Percentiles rank a stretch among this genome's conserved stretches.
phyloP scores from a whole-genome alignment of 352 stramenopile genomes.

The Phytopythium mirpurense region DNA sequence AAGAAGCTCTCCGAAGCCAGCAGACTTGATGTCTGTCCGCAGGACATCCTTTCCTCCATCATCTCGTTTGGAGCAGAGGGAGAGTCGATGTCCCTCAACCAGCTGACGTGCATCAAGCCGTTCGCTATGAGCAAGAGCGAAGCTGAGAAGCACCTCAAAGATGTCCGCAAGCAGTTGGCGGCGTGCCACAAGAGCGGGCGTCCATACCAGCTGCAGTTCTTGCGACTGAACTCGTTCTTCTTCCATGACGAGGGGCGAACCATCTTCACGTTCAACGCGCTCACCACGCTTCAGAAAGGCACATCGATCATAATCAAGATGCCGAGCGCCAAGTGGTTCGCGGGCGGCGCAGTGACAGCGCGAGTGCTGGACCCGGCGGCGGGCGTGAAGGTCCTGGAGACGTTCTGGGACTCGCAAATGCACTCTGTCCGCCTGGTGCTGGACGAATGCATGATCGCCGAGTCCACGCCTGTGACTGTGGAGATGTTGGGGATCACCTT shows the following conservation, averaged over 20 bases:
- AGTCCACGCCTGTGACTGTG: slow-evolving; percentile 20
- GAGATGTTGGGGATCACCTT: slow-evolving; percentile 27
- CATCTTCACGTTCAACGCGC: slow-evolving; percentile 28
- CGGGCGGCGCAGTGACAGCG: slow-evolving; percentile 16
- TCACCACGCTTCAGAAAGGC: slow-evolving; percentile 21
- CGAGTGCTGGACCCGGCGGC: slow-evolving; percentile 19
- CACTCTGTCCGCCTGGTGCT: slow-evolving; percentile 33
- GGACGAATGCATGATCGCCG: slow-evolving; percentile 22
- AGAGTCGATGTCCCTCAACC: slow-evolving; percentile 19
- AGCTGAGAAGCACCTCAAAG: slow-evolving; percentile 21
- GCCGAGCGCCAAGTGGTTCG: slow-evolving; percentile 39
- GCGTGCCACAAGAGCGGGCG: slow-evolving; percentile 26
- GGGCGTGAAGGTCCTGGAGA: slow-evolving; percentile 24
- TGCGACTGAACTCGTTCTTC: slow-evolving; percentile 50
- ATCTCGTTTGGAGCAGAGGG: slow-evolving; percentile 20
- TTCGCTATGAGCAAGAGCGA: slow-evolving; percentile 27
- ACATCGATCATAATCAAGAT: slow-evolving; percentile 35
- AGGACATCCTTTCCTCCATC: slow-evolving; percentile 45
- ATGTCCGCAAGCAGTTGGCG: slow-evolving; percentile 20
- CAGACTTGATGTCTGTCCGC: slow-evolving; percentile 5
- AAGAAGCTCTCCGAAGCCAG: slow-evolving; percentile 21
- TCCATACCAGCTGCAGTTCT: slow-evolving; percentile 48
- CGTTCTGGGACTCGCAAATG: slow-evolving; percentile 43
- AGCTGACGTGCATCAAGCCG: slow-evolving; percentile 44
- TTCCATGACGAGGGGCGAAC: slow-evolving; percentile 38